These are phyloP conservation scores for Ciborinia camelliae DNA, from an alignment of 2,329 filamentous ascomycete genomes.

Conservation along the genomic window DNA sequence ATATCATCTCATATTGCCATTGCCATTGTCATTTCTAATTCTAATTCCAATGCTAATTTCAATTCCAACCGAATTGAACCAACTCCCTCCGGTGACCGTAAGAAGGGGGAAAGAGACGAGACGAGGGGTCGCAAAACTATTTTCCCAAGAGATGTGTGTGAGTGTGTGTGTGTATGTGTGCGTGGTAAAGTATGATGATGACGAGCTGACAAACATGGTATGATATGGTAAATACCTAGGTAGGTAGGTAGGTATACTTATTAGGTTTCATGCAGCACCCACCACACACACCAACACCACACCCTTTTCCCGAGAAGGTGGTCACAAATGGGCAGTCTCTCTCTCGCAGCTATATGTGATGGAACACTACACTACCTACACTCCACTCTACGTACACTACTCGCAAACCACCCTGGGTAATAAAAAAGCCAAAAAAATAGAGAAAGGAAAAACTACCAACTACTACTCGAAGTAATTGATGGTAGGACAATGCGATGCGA, in stretches of 20 bases:
- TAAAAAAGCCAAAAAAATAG: neutral
- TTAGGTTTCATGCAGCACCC: neutral
- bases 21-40: too few relatives aligned
- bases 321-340: slow-evolving; percentile 11
- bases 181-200: neutral
- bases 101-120: too few relatives aligned
- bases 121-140: neutral
- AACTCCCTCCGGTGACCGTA: slow-evolving; percentile 8
- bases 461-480: too few relatives aligned
- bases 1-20: neutral
- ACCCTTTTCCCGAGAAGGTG: slow-evolving; percentile 1
- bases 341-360: neutral
- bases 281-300: neutral
- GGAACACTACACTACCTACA: neutral
- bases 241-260: too few relatives aligned
- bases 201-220: neutral
- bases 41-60: neutral
- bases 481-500: too few relatives aligned
- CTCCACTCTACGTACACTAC: neutral
- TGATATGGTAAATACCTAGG: too few relatives aligned
- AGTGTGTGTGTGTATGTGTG: neutral
- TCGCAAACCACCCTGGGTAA: neutral
- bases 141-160: slow-evolving; percentile 5
- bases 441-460: too few relatives aligned
- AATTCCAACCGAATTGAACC: neutral